A percentile compares a stretch with the other conserved stretches of the same genome.
Conservation (phyloP, 148 eudicot genomes). For the Euryodendron excelsum region DNA sequence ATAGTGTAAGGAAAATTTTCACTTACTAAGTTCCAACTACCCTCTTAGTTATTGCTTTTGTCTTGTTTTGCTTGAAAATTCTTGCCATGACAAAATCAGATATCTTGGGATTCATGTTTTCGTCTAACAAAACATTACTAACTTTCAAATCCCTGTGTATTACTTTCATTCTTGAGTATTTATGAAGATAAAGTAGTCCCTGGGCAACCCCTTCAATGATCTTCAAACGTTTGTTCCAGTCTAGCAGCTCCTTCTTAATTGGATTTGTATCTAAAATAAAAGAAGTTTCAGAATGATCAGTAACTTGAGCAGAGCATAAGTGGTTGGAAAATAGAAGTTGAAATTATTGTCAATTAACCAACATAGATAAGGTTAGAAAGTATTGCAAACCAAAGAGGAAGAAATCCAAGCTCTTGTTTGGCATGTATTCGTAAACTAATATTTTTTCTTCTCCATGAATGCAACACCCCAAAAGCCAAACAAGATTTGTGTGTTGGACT, state of each 20-base stretch:
- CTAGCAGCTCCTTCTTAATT: constrained; percentile 11
- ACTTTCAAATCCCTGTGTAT: constrained; percentile 28
- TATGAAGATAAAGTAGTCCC: constrained; percentile 23
- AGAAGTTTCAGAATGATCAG: background rate
- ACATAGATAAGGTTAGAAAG: background rate
- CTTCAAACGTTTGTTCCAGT: constrained; percentile 11
- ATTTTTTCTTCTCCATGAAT: no score
- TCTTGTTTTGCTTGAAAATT: constrained; percentile 26
- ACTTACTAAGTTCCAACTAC: constrained; percentile 31
- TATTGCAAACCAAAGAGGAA: constrained; percentile 13
- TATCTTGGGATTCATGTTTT: constrained; percentile 21
- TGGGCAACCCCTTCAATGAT: constrained; percentile 25
- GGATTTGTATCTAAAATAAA: background rate
- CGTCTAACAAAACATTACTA: constrained; percentile 19
- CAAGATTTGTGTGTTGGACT: constrained; percentile 22
- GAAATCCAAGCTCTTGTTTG: constrained; percentile 19
- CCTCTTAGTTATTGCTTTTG: constrained; percentile 10
- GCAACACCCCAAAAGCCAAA: no score
- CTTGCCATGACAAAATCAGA: constrained; percentile 27
- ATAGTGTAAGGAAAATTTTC: background rate
- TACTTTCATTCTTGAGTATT: constrained; percentile 25
- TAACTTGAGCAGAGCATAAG: background rate
- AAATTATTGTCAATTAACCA: background rate
- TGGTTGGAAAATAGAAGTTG: background rate
- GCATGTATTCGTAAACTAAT: no score